These are phyloP conservation scores for Neofusicoccum sp. DNA, from an alignment of 2,329 filamentous ascomycete genomes.

Conservation along the genomic window DNA sequence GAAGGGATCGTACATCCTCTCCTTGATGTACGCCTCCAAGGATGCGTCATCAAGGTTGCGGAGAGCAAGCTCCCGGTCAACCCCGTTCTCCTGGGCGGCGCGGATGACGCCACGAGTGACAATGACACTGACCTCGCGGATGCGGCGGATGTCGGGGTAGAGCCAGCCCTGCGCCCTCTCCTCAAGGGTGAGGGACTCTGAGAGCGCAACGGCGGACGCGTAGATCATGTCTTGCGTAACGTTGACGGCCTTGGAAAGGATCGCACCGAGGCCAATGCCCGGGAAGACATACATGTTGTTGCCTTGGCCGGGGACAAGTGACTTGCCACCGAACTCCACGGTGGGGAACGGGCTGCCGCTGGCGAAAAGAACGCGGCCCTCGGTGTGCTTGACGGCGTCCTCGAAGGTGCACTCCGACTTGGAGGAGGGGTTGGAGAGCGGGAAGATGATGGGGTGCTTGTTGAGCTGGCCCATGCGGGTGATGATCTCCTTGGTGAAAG, in stretches of 20 bases:
- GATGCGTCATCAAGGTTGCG: slow-evolving; percentile 65
- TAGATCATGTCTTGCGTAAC: slow-evolving; percentile 98
- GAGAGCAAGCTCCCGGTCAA: slow-evolving; percentile 56
- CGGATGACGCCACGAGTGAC: slow-evolving; percentile 94
- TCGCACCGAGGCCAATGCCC: slow-evolving; percentile 88
- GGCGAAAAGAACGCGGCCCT: slow-evolving; percentile 88
- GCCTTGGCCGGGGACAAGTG: slow-evolving; percentile 58
- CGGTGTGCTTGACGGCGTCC: slow-evolving; percentile 85
- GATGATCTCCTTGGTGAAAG: slow-evolving; percentile 87
- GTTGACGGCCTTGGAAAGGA: slow-evolving; percentile 80
- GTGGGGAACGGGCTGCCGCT: slow-evolving; percentile 89
- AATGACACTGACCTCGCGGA: slow-evolving; percentile 81
- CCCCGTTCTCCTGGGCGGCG: slow-evolving; percentile 75
- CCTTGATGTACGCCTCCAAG: slow-evolving; percentile 64
- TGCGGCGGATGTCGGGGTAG: slow-evolving; percentile 87
- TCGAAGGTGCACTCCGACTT: slow-evolving; percentile 98
- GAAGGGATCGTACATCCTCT: slow-evolving; percentile 53
- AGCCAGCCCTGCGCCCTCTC: slow-evolving; percentile 82
- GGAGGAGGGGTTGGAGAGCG: slow-evolving; percentile 90
- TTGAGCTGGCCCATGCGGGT: slow-evolving; percentile 60
- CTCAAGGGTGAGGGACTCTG: slow-evolving; percentile 72
- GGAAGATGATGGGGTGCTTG: slow-evolving; percentile 75
- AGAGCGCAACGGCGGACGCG: slow-evolving; percentile 79
- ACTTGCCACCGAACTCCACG: slow-evolving; percentile 50
- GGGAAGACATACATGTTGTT: slow-evolving; percentile 96